phyloP scores from a whole-genome alignment of 306 rosid species.

The Hippophae rhamnoides region DNA sequence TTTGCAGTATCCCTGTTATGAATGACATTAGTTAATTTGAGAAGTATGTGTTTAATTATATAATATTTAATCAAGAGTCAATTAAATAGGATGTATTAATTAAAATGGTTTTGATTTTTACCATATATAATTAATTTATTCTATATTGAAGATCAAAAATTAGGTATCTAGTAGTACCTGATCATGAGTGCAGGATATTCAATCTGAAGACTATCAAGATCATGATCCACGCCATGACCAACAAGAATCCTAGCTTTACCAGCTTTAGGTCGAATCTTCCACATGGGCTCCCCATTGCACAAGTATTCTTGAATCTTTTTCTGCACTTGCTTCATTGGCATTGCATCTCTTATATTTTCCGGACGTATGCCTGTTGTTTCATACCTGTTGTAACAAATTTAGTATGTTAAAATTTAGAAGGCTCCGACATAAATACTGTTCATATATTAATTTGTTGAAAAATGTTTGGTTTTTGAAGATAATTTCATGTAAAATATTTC shows the following conservation, averaged over 20 bases:
- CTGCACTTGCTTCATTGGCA: conserved; percentile 60
- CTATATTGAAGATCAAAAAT: too few relatives aligned
- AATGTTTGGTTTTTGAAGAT: too few relatives aligned
- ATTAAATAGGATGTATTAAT: too few relatives aligned
- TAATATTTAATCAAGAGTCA: too few relatives aligned
- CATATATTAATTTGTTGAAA: too few relatives aligned
- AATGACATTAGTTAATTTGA: background rate
- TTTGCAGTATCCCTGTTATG: conserved; percentile 74
- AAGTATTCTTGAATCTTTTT: conserved; percentile 80
- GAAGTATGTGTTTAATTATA: too few relatives aligned
- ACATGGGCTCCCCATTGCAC: conserved; percentile 80
- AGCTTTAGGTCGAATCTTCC: conserved; percentile 58
- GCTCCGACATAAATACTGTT: too few relatives aligned
- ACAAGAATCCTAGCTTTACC: conserved; percentile 81
- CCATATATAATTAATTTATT: too few relatives aligned
- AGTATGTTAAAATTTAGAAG: too few relatives aligned
- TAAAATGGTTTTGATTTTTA: too few relatives aligned
- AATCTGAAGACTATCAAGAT: conserved; percentile 65
- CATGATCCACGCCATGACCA: conserved; percentile 78
- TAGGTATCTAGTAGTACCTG: conserved; percentile 30
- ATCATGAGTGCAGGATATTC: conserved; percentile 54
- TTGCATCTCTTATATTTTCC: conserved; percentile 79
- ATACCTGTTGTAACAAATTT: conserved; percentile 17
- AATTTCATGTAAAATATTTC: too few relatives aligned
- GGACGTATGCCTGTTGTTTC: conserved; percentile 79